Evolutionary conservation across 495 filamentous ascomycete genomes (phyloP).

Genomic region (Penicillium maclennaniae): DNA sequence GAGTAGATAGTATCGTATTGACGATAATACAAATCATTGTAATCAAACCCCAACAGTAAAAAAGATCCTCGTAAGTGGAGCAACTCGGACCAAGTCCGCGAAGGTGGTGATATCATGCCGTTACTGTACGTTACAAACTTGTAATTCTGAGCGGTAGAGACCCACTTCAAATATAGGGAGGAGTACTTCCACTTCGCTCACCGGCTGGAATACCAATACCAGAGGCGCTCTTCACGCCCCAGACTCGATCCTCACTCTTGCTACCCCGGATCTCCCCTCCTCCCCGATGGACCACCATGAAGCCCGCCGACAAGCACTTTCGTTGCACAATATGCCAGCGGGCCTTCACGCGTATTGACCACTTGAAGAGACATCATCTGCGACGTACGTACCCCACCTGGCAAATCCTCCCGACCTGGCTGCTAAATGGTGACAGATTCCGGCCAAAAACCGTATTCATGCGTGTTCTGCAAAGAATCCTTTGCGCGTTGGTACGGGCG

Average conservation of each 20-base stretch:
- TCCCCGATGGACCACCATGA: conserved; percentile 44
- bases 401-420: conserved; percentile 7
- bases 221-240: conserved; percentile 1
- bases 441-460: conserved; percentile 45
- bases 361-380: conserved; percentile 46
- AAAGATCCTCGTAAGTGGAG: neutral
- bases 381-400: conserved; percentile 34
- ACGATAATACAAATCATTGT: neutral
- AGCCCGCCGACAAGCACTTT: conserved; percentile 43
- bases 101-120: conserved; percentile 14
- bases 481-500: conserved; percentile 44
- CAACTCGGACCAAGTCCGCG: neutral
- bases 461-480: conserved; percentile 40
- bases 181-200: neutral
- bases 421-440: conserved; percentile 35
- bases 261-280: conserved; percentile 29
- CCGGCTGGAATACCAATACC: conserved; percentile 2
- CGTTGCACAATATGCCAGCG: conserved; percentile 46
- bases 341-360: conserved; percentile 47
- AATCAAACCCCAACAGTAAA: neutral
- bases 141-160: neutral
- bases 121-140: conserved; percentile 7
- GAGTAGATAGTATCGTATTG: neutral
- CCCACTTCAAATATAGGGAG: neutral
- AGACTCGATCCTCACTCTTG: conserved; percentile 7